Evolutionary conservation across 2,329 filamentous ascomycete genomes (phyloP), one percentile per base, ranked within the genome.

Genomic region (Cryphonectria nitschkei): DNA sequence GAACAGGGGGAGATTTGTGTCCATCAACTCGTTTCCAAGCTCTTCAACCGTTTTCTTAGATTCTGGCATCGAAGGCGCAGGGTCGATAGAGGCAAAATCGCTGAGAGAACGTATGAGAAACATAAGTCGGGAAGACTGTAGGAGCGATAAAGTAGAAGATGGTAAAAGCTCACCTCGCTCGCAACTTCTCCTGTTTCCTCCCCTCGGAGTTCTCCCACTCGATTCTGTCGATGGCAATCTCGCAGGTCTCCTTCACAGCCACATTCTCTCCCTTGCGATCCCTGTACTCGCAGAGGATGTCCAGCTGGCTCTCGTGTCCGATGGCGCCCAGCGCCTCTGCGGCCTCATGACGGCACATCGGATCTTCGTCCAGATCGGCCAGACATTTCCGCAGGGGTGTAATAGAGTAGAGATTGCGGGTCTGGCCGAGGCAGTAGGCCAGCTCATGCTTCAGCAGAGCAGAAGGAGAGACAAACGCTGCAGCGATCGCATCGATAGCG

Each of bases 281-380:
- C 73, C 93, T 88, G 78, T 94, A 89, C 74, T 88, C 81, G 78
- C 87, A 89, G 74, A 99, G 83, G 46, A 98, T 82, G 2, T 89
- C 89, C 78, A 99, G 80, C 78, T 93, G 95, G 4, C 87, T 87
- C 41, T 85, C 82, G 78, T 95, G 90, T 4, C 93, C 94, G 73
- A 99, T 84, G 14, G 96, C 96, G 16, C 94, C 96, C 19, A 99
- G 86, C 2, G 96, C 96, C 84, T 99, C 96, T 2, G 95, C 96
- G 22, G 96, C 95, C 84, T 99, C 96, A 77, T 99, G 96, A 75
- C 96, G 88, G 81, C 94, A 97, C 95, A 99, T 99, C 52, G 92
- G 82, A 83, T 98, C 95, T 81, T 98, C 94, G n/a, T 89, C 79
- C 74, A 90, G 83, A 80, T 98, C 89, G 75, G 92, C 87, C 70